Evolutionary conservation across 495 filamentous ascomycete species (phyloP).

Genomic region (Viridothelium virens): DNA sequence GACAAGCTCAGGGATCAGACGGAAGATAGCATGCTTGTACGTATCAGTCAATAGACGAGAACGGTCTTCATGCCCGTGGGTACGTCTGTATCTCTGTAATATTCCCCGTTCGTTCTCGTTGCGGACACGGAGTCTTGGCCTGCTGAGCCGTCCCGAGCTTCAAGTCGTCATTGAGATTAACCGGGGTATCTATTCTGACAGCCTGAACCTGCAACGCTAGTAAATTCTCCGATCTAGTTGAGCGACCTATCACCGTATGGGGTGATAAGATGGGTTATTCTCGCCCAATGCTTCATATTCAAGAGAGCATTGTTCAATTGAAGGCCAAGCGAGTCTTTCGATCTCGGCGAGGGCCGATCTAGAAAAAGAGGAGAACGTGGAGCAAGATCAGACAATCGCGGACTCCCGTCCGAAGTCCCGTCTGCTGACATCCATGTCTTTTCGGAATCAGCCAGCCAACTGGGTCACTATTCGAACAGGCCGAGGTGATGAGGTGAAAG

Average conservation of each 20-base stretch:
- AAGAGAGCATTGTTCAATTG: background rate
- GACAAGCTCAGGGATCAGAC: background rate
- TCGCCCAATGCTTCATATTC: no score
- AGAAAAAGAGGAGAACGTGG: background rate
- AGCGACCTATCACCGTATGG: no score
- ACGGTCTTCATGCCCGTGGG: constrained; percentile 5
- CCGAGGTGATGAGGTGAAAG: background rate
- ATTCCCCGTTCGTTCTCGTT: background rate
- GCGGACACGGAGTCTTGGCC: constrained; percentile 6
- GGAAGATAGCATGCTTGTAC: background rate
- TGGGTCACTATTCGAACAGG: background rate
- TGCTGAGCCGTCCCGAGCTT: no score
- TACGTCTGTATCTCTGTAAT: background rate
- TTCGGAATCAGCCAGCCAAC: background rate
- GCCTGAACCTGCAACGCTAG: no score
- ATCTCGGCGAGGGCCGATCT: constrained; percentile 6
- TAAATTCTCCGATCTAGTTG: no score
- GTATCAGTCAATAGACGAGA: background rate
- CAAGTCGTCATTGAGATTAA: background rate
- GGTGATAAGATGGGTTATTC: no score
- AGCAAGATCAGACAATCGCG: background rate
- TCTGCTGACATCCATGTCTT: background rate
- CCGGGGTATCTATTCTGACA: background rate
- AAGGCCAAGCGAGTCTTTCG: background rate
- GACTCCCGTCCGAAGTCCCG: constrained; percentile 8